These are phyloP conservation scores for Arabidopsis hybrid DNA, from an alignment of 441 rosid species.

Conservation along the genomic window DNA sequence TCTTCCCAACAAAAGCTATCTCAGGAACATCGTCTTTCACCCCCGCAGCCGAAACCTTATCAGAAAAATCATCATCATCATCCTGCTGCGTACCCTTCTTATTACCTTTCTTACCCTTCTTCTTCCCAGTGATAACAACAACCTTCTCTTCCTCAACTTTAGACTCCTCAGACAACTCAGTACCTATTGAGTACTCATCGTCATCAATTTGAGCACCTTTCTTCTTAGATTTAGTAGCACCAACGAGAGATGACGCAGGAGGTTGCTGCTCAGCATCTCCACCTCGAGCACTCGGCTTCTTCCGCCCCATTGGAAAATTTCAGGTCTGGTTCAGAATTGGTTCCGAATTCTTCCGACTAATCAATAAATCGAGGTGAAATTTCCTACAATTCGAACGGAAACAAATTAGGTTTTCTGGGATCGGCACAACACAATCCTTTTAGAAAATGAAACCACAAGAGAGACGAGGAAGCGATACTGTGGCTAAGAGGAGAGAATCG, in stretches of 20 bases:
- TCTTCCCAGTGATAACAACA: conserved; percentile 53
- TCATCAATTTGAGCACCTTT: conserved; percentile 76
- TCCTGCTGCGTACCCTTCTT: conserved; percentile 46
- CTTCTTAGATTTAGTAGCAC: conserved; percentile 76
- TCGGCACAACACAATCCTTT: conserved; percentile 14
- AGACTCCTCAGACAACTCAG: conserved; percentile 64
- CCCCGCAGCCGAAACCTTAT: conserved; percentile 27
- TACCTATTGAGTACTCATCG: conserved; percentile 76
- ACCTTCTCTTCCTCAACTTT: conserved; percentile 55
- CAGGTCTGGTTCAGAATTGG: too few species aligned
- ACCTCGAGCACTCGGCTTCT: conserved; percentile 67
- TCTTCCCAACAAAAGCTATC: conserved; percentile 61
- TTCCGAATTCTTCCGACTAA: conserved; percentile 12
- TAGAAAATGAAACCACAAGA: conserved; percentile 4
- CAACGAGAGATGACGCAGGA: conserved; percentile 49
- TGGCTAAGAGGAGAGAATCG: conserved; percentile 24
- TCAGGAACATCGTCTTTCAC: conserved; percentile 54
- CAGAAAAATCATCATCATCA: conserved; percentile 51
- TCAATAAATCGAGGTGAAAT: conserved; percentile 4
- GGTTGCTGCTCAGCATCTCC: conserved; percentile 64
- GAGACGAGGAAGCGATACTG: background rate
- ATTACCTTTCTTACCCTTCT: conserved; percentile 74
- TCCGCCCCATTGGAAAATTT: conserved; percentile 62
- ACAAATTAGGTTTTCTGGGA: conserved; percentile 21
- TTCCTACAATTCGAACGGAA: conserved; percentile 4